Evolutionary conservation across 495 filamentous ascomycete species (phyloP), one percentile per base, ranked within the genome.

Genomic region (Neurospora africana): DNA sequence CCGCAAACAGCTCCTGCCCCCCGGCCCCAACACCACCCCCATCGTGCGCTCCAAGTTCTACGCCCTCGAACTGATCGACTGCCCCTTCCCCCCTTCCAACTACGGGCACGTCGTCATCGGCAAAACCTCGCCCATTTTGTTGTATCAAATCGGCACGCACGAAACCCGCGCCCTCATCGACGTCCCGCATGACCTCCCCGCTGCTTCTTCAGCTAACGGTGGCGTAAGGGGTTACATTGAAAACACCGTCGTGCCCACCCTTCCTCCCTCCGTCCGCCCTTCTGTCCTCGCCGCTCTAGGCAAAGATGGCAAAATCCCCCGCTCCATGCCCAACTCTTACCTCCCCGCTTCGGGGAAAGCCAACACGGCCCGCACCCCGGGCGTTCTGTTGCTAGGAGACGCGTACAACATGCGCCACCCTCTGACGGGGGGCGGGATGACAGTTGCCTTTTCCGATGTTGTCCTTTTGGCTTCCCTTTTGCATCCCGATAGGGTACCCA

Each of bases 351-450:
- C 53, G 1, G 53, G 23, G 3, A 19, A 19, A 65, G 85, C 89
- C 11, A 83, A 83, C 33, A 89, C 91, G 65, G 88, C 89, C 74
- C 87, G 85, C 61, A 87, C 89, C 4, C 87, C 90, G 0, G 95
- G 95, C 13, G 83, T 98, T 73, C 83, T 97, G 41, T 82, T 99
- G 37, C 83, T 97, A 23, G 94, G 94, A 71, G 94, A 98, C 81
- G 94, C 94, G 9, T 89, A 95, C 83, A 98, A 98, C 82, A 98
- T 98, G 94, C 92, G 94, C 5, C 94, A 98, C 83, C 94, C 94
- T 0, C 83, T 98, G 15, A 98, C 94, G 0, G 94, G 94, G 70
- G 94, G 94, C 75, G 94, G 94, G 74, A 98, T 98, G 94, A 97
- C 94, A 0, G 94, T 98, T 0, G 94, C 92, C 4, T 89, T 98